phyloP scores from a whole-genome alignment of 1,284 basidiomycete species.

The Megacollybia platyphylla region DNA sequence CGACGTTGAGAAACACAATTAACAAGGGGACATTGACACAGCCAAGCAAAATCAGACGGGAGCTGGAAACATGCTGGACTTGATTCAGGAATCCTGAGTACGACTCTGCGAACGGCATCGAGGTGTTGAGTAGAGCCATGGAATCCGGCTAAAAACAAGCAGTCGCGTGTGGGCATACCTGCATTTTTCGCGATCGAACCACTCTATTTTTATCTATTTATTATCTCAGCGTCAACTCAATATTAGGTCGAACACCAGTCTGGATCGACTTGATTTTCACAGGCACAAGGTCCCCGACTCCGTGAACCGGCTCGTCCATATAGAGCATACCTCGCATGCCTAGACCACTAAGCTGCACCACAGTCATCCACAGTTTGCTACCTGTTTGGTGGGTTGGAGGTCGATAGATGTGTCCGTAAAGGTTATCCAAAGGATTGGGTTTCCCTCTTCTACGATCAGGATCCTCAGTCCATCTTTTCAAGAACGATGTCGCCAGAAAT shows the following conservation, averaged over 20 bases:
- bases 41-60: slow-evolving; percentile 20
- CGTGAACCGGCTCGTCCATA: neutral
- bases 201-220: slow-evolving; percentile 15
- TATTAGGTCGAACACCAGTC: neutral
- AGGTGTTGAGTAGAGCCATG: slow-evolving; percentile 20
- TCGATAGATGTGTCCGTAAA: neutral
- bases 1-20: slow-evolving; percentile 24
- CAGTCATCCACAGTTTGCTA: neutral
- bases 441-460: neutral
- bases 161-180: too few relatives aligned
- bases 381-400: neutral
- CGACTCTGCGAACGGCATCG: slow-evolving; percentile 20
- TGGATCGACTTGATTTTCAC: neutral
- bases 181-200: too few relatives aligned
- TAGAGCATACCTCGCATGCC: neutral
- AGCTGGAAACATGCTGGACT: slow-evolving; percentile 22
- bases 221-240: neutral
- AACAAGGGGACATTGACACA: slow-evolving; percentile 24
- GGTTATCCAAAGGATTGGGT: slow-evolving; percentile 1
- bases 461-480: slow-evolving; percentile 4
- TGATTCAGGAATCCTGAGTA: slow-evolving; percentile 32
- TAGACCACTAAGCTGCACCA: neutral
- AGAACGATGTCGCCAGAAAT: too few relatives aligned
- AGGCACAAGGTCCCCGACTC: neutral
- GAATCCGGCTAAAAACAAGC: neutral